Conservation (phyloP, 805 yeast genomes). For the Lachancea dasiensis region DNA sequence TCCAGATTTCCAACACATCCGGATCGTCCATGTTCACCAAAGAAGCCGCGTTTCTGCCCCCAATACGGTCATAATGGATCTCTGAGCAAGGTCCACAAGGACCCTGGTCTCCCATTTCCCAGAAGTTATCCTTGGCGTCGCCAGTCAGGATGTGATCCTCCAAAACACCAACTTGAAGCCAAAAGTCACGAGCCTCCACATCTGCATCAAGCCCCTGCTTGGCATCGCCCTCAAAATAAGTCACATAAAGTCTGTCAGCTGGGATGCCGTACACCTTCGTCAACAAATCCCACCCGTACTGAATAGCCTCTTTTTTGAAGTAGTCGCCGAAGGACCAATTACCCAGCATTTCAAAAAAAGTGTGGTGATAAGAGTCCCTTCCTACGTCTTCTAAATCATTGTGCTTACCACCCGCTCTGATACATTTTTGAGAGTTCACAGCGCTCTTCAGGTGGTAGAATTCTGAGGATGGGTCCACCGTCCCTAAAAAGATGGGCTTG, state of each 20-base stretch:
- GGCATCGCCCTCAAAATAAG: constrained; percentile 93
- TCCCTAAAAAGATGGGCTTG: constrained; percentile 94
- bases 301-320: constrained; percentile 90
- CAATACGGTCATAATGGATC: constrained; percentile 95
- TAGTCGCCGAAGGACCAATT: constrained; percentile 99
- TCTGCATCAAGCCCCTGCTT: constrained; percentile 83
- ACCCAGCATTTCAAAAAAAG: constrained; percentile 98
- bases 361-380: constrained; percentile 94
- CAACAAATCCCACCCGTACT: constrained; percentile 84
- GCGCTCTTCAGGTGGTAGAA: constrained; percentile 83
- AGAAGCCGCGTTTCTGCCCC: constrained; percentile 90
- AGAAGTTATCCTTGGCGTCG: constrained; percentile 82
- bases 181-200: constrained; percentile 80
- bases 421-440: constrained; percentile 94
- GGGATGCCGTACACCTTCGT: constrained; percentile 80
- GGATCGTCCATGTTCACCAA: constrained; percentile 97
- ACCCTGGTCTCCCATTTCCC: constrained; percentile 99
- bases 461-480: constrained; percentile 91
- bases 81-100: constrained; percentile 99
- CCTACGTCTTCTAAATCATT: constrained; percentile 98
- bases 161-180: constrained; percentile 83
- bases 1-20: constrained; percentile 96
- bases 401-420: constrained; percentile 99
- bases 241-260: constrained; percentile 78
- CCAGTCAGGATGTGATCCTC: constrained; percentile 95